Evolutionary conservation across 805 yeast genomes (phyloP), one percentile per base, ranked within the genome.

Genomic region (Hanseniaspora thailandica): DNA sequence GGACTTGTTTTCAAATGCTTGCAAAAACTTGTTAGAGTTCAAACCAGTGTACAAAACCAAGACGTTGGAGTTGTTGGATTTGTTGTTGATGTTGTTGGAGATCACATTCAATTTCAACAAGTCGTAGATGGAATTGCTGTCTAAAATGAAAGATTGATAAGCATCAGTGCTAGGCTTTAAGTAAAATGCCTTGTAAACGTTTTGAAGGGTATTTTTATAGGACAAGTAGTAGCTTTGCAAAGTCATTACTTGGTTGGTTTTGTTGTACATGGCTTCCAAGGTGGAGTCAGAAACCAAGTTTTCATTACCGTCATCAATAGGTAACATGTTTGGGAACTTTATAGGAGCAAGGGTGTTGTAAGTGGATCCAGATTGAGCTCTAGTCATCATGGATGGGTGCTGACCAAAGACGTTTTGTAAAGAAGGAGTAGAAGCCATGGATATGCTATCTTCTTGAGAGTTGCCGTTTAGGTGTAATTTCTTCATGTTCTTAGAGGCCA

Each of bases 1-100:
- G 5, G 50, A 41, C 28, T 46, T 47, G n/a, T 78, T 56, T 69
- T 70, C 61, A 90, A 74, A 60, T 84, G 77, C 57, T 85, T 86
- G 51, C 85, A 89, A 69, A 87, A 84, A 2, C 82, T 74, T 49
- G 66, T 87, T 94, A 13, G 89, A 79, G 69, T 89, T 89, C 67
- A 78, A 89, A 5, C 97, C 98, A 12, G 97, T 88, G 54, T 93
- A 82, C 57, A 90, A 74, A 28, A 89, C 86, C 59, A 90, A 76
- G 6, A 80, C 90, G 45, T 78, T 75, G 2, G 76, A 72, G 17
- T 70, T 62, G 20, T 31, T 34, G 3, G 46, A 19, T 22, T 23
- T 17, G 28, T 52, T 52, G 39, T 43, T 35, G 57, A 69, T 67
- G 20, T 43, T 43, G 44, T 50, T 50, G 8, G 43, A 34, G 13